These are phyloP conservation scores for Helicostylum pulchrum DNA, from an alignment of 192 early-diverging fungal species.

Conservation along the genomic window DNA sequence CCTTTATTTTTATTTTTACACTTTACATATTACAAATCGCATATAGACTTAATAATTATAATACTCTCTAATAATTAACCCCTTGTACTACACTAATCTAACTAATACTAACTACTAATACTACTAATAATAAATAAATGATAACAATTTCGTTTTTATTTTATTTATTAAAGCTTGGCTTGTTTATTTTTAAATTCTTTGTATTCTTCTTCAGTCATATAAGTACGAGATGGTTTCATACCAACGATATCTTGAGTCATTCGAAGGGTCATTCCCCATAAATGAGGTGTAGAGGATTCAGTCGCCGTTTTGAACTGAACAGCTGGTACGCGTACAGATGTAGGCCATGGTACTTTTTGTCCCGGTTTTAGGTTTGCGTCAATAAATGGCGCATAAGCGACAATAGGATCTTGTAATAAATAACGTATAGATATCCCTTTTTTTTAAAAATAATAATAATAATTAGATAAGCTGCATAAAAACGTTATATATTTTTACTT, in stretches of 20 bases:
- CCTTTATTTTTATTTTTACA: too few species aligned
- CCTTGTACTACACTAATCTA: too few species aligned
- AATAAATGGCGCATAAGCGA: background rate
- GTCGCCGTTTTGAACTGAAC: background rate
- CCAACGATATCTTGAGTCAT: slow-evolving; percentile 28
- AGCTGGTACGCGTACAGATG: background rate
- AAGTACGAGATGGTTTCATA: background rate
- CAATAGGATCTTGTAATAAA: background rate
- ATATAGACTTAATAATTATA: slow-evolving; percentile 1
- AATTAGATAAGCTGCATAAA: background rate
- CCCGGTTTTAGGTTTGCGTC: background rate
- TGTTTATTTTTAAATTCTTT: background rate
- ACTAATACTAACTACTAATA: too few species aligned
- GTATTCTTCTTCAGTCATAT: background rate
- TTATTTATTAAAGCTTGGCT: background rate
- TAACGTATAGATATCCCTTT: slow-evolving; percentile 17
- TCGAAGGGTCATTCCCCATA: slow-evolving; percentile 33
- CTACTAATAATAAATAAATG: background rate
- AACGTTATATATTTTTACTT: background rate
- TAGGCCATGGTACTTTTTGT: background rate
- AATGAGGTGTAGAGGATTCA: background rate
- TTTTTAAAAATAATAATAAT: background rate
- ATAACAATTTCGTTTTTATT: background rate
- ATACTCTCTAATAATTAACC: too few species aligned
- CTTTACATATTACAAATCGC: background rate